Percentiles rank a stretch among this genome's conserved stretches.
Conservation (phyloP, 306 rosid species). For the Albizia julibrissin region DNA sequence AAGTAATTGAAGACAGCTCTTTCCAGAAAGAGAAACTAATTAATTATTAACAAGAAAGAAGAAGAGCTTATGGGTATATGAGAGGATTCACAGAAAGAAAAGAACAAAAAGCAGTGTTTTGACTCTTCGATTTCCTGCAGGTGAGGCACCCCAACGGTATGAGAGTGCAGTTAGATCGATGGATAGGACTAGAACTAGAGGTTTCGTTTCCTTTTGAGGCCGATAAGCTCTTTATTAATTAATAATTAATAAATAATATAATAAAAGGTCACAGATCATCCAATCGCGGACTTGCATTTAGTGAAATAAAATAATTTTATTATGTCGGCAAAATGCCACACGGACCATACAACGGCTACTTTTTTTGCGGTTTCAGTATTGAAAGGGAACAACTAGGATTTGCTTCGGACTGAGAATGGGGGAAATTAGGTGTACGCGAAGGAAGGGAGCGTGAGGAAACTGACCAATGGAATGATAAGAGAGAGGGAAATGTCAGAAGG, state of each 20-base stretch:
- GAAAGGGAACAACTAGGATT: background rate
- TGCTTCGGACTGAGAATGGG: background rate
- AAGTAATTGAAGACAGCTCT: background rate
- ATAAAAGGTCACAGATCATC: background rate
- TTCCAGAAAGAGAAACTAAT: background rate
- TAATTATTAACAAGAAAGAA: background rate
- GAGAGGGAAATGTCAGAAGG: background rate
- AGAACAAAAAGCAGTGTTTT: background rate
- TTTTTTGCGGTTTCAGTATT: background rate
- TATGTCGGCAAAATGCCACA: constrained; percentile 47
- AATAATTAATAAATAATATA: background rate
- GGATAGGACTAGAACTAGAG: background rate
- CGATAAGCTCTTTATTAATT: background rate
- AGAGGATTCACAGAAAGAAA: background rate
- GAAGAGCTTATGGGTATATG: background rate
- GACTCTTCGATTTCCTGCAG: background rate
- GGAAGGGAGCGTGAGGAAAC: background rate
- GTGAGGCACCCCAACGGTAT: background rate
- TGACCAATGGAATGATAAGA: background rate
- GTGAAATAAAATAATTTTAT: background rate
- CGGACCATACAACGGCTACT: constrained; percentile 55
- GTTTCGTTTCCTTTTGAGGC: constrained; percentile 2
- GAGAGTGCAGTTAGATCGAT: background rate
- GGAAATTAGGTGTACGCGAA: background rate
- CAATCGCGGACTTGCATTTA: background rate